Evolutionary conservation across 208 protist genomes (phyloP).

Genomic region (Acanthamoeba triangularis): DNA sequence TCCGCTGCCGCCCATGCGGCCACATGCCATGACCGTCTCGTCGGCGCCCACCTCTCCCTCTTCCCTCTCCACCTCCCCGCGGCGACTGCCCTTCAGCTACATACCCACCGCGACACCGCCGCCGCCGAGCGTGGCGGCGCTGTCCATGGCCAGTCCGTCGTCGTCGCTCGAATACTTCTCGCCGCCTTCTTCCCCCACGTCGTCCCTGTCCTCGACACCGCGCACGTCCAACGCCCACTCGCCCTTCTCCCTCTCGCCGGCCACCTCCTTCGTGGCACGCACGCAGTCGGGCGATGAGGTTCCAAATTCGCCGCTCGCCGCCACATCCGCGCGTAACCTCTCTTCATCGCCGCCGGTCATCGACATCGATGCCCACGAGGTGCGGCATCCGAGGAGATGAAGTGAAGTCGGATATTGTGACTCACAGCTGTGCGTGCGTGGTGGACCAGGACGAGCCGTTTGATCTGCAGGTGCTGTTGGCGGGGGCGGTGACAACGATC

Average conservation of each 20-base stretch:
- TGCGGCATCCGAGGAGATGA: background rate
- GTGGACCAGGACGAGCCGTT: background rate
- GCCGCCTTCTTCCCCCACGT: background rate
- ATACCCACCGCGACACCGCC: background rate
- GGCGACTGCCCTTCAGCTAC: background rate
- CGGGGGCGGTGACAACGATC: background rate
- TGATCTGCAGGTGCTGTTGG: background rate
- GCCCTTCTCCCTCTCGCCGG: background rate
- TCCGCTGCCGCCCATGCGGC: background rate
- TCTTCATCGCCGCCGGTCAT: background rate
- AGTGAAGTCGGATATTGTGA: background rate
- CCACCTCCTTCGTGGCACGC: background rate
- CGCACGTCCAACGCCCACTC: background rate
- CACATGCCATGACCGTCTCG: background rate
- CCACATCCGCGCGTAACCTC: background rate
- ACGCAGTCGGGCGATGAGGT: background rate
- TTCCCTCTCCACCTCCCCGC: background rate
- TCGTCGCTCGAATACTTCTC: background rate
- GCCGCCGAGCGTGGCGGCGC: background rate
- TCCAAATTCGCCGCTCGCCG: background rate
- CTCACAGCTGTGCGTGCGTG: background rate
- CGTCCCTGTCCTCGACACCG: background rate
- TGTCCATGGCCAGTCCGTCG: background rate
- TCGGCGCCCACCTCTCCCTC: background rate
- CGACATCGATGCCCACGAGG: background rate